These are phyloP conservation scores for Camellia lanceoleosa DNA, from an alignment of 148 eudicot species.

Conservation along the genomic window DNA sequence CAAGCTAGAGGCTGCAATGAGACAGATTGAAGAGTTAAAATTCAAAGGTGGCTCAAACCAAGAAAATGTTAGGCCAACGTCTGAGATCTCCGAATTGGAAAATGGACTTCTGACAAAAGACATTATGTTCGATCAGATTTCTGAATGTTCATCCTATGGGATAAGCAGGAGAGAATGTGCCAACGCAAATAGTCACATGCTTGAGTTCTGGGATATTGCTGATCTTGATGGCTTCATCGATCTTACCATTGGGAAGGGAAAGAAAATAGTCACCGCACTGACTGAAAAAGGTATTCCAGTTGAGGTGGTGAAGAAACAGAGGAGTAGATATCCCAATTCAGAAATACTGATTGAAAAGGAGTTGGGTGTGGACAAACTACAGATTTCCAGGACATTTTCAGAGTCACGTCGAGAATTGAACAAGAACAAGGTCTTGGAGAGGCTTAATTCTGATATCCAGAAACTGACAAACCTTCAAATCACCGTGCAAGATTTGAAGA, in stretches of 20 bases:
- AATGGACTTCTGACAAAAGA: conserved; percentile 64
- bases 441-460: conserved; percentile 83
- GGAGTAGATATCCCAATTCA: conserved; percentile 36
- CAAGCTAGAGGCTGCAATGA: conserved; percentile 56
- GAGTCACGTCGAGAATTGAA: conserved; percentile 44
- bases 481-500: conserved; percentile 80
- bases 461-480: conserved; percentile 82
- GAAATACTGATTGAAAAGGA: conserved; percentile 57
- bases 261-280: conserved; percentile 24
- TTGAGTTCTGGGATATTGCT: conserved; percentile 70
- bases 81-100: conserved; percentile 47
- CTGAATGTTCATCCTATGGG: conserved; percentile 63
- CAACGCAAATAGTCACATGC: conserved; percentile 41
- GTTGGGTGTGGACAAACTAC: conserved; percentile 58
- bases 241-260: conserved; percentile 47
- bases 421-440: conserved; percentile 64
- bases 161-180: conserved; percentile 33
- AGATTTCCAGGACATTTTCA: conserved; percentile 50
- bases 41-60: conserved; percentile 49
- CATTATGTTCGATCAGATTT: conserved; percentile 80
- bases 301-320: conserved; percentile 40
- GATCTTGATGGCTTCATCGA: conserved; percentile 53
- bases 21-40: conserved; percentile 52
- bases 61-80: conserved; percentile 30
- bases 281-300: conserved; percentile 21